These are phyloP conservation scores for Letharia columbiana DNA, from an alignment of 495 filamentous ascomycete species.

Conservation along the genomic window DNA sequence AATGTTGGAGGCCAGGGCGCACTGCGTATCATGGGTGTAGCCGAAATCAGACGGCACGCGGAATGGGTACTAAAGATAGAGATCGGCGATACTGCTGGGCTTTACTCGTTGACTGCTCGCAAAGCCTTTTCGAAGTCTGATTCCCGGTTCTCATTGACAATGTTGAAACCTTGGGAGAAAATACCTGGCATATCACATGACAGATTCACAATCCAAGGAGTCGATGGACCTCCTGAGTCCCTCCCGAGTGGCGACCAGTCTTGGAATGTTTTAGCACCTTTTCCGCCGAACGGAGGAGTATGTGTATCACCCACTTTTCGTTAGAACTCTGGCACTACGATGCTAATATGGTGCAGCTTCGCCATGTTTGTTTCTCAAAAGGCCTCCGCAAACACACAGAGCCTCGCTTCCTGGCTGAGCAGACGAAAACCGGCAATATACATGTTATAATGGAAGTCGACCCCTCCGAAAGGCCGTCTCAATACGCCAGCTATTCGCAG, in stretches of 20 bases:
- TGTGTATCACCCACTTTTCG: neutral
- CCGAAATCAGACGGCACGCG: neutral
- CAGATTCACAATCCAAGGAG: neutral
- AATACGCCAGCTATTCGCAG: neutral
- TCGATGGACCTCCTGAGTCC: neutral
- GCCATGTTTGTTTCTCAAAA: neutral
- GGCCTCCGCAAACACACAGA: neutral
- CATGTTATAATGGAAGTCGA: neutral
- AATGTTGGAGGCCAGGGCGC: neutral
- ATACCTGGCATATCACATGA: neutral
- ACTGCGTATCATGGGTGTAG: neutral
- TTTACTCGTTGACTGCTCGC: neutral
- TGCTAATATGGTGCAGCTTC: neutral
- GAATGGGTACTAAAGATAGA: constrained; percentile 1
- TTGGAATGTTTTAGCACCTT: neutral
- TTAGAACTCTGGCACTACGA: neutral
- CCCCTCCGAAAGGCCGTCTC: neutral
- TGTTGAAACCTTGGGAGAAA: neutral
- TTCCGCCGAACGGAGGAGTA: neutral
- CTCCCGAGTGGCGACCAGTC: neutral
- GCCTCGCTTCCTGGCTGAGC: constrained; percentile 2
- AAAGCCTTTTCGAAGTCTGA: neutral
- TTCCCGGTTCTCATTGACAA: neutral
- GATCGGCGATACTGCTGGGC: neutral
- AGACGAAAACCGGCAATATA: neutral